phyloP scores from a whole-genome alignment of 768 basidiomycete species.

The Macrolepiota dolichaula region DNA sequence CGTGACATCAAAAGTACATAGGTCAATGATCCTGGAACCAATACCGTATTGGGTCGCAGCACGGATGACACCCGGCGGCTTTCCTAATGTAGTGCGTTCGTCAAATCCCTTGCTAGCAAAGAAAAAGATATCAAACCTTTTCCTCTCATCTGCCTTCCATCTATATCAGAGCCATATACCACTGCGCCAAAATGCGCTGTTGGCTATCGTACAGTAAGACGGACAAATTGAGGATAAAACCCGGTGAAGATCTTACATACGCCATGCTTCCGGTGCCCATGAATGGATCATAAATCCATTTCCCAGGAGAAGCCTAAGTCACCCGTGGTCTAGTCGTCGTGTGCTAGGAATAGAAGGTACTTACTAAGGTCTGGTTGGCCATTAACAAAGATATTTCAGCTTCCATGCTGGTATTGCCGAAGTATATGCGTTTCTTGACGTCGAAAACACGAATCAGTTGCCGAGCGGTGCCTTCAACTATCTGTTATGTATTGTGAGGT shows the following conservation, averaged over 20 bases:
- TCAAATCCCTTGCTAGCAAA: not conserved
- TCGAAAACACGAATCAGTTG: conserved; percentile 67
- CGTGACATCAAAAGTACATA: conserved; percentile 92
- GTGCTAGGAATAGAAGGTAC: conserved; percentile 11
- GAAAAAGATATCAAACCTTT: conserved; percentile 63
- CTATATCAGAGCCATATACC: conserved; percentile 92
- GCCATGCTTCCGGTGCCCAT: conserved; percentile 91
- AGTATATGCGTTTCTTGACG: conserved; percentile 87
- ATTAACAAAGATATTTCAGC: conserved; percentile 92
- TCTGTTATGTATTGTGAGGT: conserved; percentile 18
- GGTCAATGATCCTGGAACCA: conserved; percentile 68
- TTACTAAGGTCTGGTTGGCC: conserved; percentile 91
- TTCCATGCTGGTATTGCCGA: conserved; percentile 98
- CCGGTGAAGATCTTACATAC: conserved; percentile 50
- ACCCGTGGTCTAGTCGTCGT: not conserved
- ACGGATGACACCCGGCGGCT: conserved; percentile 67
- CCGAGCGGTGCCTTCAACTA: conserved; percentile 69
- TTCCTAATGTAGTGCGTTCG: conserved; percentile 18
- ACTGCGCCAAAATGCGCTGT: conserved; percentile 84
- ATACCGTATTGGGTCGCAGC: conserved; percentile 87
- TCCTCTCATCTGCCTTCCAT: conserved; percentile 95
- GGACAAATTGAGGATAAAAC: not conserved
- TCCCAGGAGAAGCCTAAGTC: conserved; percentile 78
- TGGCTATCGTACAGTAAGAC: conserved; percentile 45
- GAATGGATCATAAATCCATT: conserved; percentile 93